Conservation (phyloP, 306 rosid genomes). For the Trifolium repens region DNA sequence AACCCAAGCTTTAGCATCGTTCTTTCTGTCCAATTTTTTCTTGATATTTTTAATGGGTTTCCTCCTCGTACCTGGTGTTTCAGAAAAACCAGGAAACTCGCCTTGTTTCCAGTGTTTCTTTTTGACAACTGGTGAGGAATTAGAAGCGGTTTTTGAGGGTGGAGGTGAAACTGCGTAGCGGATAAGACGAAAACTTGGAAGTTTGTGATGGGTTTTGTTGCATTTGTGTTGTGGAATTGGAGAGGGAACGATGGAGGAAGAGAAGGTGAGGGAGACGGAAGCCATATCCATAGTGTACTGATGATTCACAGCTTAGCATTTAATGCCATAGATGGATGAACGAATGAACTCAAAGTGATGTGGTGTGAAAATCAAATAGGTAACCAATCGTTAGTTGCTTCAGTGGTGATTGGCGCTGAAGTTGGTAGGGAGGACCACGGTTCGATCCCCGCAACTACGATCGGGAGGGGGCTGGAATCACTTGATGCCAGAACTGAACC, state of each 20-base stretch:
- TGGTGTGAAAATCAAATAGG: too few species aligned
- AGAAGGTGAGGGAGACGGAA: slow-evolving; percentile 67
- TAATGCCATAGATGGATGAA: too few species aligned
- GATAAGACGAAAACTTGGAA: slow-evolving; percentile 41
- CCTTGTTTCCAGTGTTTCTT: slow-evolving; percentile 88
- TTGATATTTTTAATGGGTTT: slow-evolving; percentile 75
- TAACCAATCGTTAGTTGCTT: too few species aligned
- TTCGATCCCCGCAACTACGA: too few species aligned
- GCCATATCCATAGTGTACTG: slow-evolving; percentile 47
- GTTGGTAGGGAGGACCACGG: too few species aligned
- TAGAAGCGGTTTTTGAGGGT: slow-evolving; percentile 44
- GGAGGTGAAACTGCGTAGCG: slow-evolving; percentile 63
- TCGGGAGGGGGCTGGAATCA: too few species aligned
- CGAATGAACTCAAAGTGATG: too few species aligned
- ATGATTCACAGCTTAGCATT: not conserved
- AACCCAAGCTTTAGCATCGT: slow-evolving; percentile 86
- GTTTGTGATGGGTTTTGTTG: slow-evolving; percentile 32
- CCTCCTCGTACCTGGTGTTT: slow-evolving; percentile 52
- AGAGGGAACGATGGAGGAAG: slow-evolving; percentile 64
- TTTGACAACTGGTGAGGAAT: slow-evolving; percentile 42
- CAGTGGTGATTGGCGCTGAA: too few species aligned
- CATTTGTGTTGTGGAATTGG: slow-evolving; percentile 42
- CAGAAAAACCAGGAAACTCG: slow-evolving; percentile 72
- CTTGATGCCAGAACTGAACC: too few species aligned
- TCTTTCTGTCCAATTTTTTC: slow-evolving; percentile 73